A percentile compares a stretch with the other conserved stretches of the same genome.
Conservation (phyloP, 2,329 filamentous ascomycete species). For the Ascocoryne sarcoides region DNA sequence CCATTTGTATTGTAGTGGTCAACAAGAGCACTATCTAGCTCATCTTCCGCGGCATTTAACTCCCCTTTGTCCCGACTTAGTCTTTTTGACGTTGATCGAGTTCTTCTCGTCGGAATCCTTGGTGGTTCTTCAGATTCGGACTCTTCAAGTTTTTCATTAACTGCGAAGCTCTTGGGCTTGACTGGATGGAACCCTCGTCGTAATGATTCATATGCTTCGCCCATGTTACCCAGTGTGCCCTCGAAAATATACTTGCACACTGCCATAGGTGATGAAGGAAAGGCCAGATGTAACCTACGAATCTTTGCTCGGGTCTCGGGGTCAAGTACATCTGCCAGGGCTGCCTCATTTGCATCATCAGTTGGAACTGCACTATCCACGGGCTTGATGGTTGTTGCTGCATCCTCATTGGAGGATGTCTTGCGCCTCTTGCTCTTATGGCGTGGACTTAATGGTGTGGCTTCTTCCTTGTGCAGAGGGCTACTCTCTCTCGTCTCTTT, state of each 20-base stretch:
- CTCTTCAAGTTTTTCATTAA: constrained; percentile 10
- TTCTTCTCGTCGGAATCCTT: constrained; percentile 4
- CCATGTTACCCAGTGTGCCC: constrained; percentile 22
- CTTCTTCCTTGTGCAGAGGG: not conserved
- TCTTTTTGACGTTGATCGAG: constrained; percentile 8
- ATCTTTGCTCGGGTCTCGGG: constrained; percentile 17
- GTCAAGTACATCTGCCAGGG: constrained; percentile 14
- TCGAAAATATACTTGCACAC: constrained; percentile 25
- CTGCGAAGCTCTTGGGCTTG: constrained; percentile 18
- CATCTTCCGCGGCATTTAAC: constrained; percentile 8
- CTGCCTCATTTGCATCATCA: constrained; percentile 7
- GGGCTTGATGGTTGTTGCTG: not conserved
- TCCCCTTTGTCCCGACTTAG: constrained; percentile 5
- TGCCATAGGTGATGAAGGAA: constrained; percentile 23
- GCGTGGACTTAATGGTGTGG: not conserved
- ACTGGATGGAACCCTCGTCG: constrained; percentile 20
- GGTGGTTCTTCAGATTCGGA: constrained; percentile 4
- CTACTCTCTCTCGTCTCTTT: not conserved
- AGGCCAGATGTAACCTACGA: constrained; percentile 24
- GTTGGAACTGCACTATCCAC: no score
- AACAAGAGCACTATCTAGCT: constrained; percentile 22
- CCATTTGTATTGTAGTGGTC: constrained; percentile 27
- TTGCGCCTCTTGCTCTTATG: not conserved
- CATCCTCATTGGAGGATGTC: not conserved
- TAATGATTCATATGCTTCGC: constrained; percentile 24